Conservation (phyloP, 495 filamentous ascomycete genomes). For the Talaromyces proteolyticus region DNA sequence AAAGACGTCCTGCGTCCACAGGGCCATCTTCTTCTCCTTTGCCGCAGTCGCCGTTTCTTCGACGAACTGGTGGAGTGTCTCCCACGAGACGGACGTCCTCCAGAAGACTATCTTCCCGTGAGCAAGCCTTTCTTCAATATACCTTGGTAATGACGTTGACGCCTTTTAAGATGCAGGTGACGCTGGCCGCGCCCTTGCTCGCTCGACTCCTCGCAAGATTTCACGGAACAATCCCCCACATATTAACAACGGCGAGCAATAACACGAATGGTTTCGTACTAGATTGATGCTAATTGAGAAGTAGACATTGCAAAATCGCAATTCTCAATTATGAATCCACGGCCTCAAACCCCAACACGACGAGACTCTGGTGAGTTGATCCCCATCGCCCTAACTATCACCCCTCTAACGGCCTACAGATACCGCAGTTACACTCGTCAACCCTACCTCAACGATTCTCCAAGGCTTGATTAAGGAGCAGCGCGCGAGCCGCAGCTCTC, state of each 20-base stretch:
- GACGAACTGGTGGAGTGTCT: conserved; percentile 5
- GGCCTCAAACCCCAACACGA: conserved; percentile 10
- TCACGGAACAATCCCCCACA: conserved; percentile 6
- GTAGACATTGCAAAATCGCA: conserved; percentile 5
- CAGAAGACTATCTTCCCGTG: conserved; percentile 2
- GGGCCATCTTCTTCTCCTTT: conserved; percentile 1
- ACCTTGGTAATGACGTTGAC: not conserved
- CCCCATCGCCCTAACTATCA: not conserved
- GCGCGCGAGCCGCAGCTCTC: conserved; percentile 31
- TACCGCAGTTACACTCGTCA: conserved; percentile 17
- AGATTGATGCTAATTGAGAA: not conserved
- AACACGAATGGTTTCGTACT: not conserved
- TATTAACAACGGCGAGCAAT: conserved; percentile 3
- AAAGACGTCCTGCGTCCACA: not conserved
- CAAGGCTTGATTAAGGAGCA: conserved; percentile 45
- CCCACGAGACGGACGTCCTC: conserved; percentile 1
- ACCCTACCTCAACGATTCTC: conserved; percentile 38
- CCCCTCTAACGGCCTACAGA: conserved; percentile 3
- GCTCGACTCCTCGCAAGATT: conserved; percentile 2
- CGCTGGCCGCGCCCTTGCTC: not conserved
- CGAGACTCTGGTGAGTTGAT: conserved; percentile 2
- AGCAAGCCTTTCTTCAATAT: not conserved
- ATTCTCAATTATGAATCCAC: conserved; percentile 1
- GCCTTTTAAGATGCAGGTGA: not conserved
- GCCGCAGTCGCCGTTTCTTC: not conserved